These are phyloP conservation scores for Alloteropsis angusta DNA, from an alignment of 202 grass and related monocot genomes.

Conservation along the genomic window DNA sequence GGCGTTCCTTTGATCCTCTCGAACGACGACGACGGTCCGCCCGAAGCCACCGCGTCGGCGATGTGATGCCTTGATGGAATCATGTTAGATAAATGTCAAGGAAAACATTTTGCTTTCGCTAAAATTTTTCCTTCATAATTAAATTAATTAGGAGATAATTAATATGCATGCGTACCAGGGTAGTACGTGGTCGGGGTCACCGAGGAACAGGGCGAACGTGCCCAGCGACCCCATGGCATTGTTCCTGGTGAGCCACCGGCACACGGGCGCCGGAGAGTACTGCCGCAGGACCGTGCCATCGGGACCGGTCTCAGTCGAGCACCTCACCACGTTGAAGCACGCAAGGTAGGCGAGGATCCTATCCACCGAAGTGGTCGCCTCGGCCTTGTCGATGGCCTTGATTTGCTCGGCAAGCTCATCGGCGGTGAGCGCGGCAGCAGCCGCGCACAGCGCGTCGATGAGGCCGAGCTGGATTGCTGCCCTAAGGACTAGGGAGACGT, in stretches of 20 bases:
- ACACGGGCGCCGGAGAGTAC: slow-evolving; percentile 27
- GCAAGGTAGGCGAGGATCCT: slow-evolving; percentile 46
- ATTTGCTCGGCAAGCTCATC: not conserved
- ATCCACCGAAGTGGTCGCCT: slow-evolving; percentile 28
- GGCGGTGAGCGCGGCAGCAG: not conserved
- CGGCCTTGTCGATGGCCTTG: not conserved
- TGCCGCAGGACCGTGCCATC: not conserved
- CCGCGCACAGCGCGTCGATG: slow-evolving; percentile 32
- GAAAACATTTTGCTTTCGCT: too few species aligned
- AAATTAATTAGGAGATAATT: too few species aligned
- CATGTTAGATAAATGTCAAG: too few species aligned
- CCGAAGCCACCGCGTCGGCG: slow-evolving; percentile 10
- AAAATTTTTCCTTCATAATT: too few species aligned
- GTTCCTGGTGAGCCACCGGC: slow-evolving; percentile 45
- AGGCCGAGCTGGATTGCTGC: slow-evolving; percentile 45
- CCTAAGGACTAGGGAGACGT: slow-evolving; percentile 40
- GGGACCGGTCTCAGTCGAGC: not conserved
- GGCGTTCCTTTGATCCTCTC: slow-evolving; percentile 27
- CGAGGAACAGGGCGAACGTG: slow-evolving; percentile 22
- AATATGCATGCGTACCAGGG: slow-evolving; percentile 2
- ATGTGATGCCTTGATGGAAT: not conserved
- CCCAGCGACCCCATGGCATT: slow-evolving; percentile 34
- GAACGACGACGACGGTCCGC: slow-evolving; percentile 4
- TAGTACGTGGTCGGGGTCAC: slow-evolving; percentile 34
- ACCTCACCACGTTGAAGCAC: slow-evolving; percentile 33